Base-by-base conservation (phyloP, 2,329 filamentous ascomycete genomes). In the Immersiporthe knoxdaviesiana region DNA sequence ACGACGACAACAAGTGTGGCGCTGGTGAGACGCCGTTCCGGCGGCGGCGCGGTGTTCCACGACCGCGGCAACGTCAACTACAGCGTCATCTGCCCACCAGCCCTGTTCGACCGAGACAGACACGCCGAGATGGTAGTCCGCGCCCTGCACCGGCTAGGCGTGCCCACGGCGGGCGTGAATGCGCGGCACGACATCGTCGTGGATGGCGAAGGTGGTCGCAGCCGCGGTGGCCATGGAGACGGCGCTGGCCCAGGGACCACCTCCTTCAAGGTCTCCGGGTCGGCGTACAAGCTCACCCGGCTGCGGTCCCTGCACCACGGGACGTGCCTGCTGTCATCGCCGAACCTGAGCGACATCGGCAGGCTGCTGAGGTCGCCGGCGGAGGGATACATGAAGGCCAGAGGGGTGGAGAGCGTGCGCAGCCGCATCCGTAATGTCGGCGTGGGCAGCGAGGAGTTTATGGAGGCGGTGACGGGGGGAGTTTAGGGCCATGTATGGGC, bases 1-100 rank as follows among this genome's bases (percentile, higher is more conserved):
- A 7, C 27, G 2, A 47, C 63, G 21, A 18, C 64, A 65, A 74
- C 11, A 74, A 73, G 11, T 70, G 74, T 88, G 50, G 74, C 84
- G 69, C 88, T 97, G 16, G 92, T 99, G 6, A 90, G 96, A 16
- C 88, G 96, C 24, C 88, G 95, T 64, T 94, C 91, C 30, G 96
- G 96, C 37, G 96, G 96, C 63, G 96, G 96, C 60, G 90, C 96
- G 1, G 96, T 99, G 65, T 98, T 97, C 77, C 96, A 99, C 79
- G 96, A 98, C 78, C 81, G 84, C 56, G 95, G 95, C 67, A 99
- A 99, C 78, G 87, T 97, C 74, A 99, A 99, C 80, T 99, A 94
- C 85, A 92, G 91, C 77, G 93, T 98, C 67, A 97, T 97, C 63
- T 93, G 90, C 72, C 94, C 94, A 1, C 87, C 92, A 0, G 83